Evolutionary conservation across 163 green algal species (phyloP).

Genomic region (Chloromonas sp.): DNA sequence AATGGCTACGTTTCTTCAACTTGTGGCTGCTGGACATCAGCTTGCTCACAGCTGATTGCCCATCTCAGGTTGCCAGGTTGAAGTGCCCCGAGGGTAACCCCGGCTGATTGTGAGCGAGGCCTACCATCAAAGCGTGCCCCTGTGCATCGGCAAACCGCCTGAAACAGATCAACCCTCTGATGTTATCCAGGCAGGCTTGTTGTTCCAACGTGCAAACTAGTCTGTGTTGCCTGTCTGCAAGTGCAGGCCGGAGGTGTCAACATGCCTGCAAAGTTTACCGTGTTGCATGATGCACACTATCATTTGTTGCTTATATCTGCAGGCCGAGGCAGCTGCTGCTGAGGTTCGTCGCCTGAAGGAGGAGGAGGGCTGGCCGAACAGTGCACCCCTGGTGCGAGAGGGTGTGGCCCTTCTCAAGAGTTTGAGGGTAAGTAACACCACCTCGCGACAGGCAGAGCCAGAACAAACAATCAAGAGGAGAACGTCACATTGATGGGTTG

Average conservation of each 20-base stretch:
- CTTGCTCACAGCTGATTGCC: not conserved
- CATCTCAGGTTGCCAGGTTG: not conserved
- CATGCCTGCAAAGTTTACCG: too few relatives aligned
- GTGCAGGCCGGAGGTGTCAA: too few relatives aligned
- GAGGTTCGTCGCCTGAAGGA: slow-evolving; percentile 2
- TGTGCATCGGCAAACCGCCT: too few relatives aligned
- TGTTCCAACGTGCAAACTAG: not conserved
- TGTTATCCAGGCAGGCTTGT: too few relatives aligned
- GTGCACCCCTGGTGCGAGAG: not conserved
- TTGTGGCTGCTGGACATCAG: not conserved
- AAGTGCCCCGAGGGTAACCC: not conserved
- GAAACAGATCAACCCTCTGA: too few relatives aligned
- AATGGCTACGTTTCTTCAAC: not conserved
- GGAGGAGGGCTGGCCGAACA: not conserved
- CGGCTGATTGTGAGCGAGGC: too few relatives aligned
- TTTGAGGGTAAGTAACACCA: not conserved
- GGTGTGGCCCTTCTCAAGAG: not conserved
- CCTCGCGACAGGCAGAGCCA: too few relatives aligned
- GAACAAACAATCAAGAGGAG: too few relatives aligned
- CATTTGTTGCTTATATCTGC: not conserved
- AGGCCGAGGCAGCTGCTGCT: not conserved
- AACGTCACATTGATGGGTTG: too few relatives aligned
- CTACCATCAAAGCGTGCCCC: too few relatives aligned
- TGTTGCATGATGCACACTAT: too few relatives aligned
- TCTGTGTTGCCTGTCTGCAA: not conserved